These are phyloP conservation scores for Phialophora chinensis DNA, from an alignment of 2,329 filamentous ascomycete species.

Conservation along the genomic window DNA sequence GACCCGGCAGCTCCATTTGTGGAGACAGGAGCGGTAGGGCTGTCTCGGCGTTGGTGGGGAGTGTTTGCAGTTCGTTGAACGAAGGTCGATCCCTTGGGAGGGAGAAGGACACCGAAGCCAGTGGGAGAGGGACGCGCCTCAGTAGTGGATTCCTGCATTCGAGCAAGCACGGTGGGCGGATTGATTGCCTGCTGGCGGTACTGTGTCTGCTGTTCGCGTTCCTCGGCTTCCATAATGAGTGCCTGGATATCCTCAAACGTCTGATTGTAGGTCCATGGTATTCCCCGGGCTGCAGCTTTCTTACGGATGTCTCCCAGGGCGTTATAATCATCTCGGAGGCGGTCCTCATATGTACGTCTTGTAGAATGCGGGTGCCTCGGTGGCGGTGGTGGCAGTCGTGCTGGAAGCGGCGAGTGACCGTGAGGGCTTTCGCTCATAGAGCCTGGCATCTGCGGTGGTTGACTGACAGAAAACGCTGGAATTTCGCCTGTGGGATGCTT, in stretches of 20 bases:
- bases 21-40: neutral
- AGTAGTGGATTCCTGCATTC: neutral
- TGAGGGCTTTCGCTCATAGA: neutral
- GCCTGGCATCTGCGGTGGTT: slow-evolving; percentile 3
- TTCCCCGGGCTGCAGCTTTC: slow-evolving; percentile 20
- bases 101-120: slow-evolving; percentile 26
- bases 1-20: neutral
- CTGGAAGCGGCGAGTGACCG: neutral
- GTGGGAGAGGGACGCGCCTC: slow-evolving; percentile 7
- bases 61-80: neutral
- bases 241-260: slow-evolving; percentile 31
- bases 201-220: slow-evolving; percentile 12
- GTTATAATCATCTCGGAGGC: slow-evolving; percentile 27
- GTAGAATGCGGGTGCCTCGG: neutral
- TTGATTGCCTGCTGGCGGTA: slow-evolving; percentile 10
- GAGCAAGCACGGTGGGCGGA: slow-evolving; percentile 8
- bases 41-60: slow-evolving; percentile 4
- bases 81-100: slow-evolving; percentile 1
- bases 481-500: neutral
- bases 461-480: neutral
- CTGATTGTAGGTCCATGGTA: slow-evolving; percentile 34
- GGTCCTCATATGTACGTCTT: slow-evolving; percentile 30
- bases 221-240: slow-evolving; percentile 25
- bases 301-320: slow-evolving; percentile 29
- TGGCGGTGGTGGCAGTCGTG: neutral